Percentiles rank a stretch among this genome's conserved stretches.
phyloP scores from a whole-genome alignment of 371 early-diverging fungal genomes.

The Mucor lusitanicus region DNA sequence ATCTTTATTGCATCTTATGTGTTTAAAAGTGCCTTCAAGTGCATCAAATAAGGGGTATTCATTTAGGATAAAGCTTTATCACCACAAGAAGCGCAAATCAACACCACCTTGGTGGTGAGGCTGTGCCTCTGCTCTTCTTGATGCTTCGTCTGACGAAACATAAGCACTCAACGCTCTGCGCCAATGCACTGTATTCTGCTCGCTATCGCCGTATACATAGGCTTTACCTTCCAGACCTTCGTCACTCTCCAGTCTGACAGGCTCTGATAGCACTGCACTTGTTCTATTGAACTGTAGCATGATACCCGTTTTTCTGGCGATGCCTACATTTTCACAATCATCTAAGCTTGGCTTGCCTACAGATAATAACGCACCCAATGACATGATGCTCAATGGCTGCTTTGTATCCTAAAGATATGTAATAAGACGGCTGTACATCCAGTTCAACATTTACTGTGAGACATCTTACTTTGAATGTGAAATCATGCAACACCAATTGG shows the following conservation, averaged over 20 bases:
- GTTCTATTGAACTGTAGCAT: slow-evolving; percentile 19
- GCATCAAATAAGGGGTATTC: not conserved
- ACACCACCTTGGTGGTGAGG: slow-evolving; percentile 1
- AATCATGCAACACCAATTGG: slow-evolving; percentile 22
- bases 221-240: slow-evolving; percentile 23
- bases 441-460: too few species aligned
- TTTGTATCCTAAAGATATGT: slow-evolving; percentile 8
- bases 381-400: slow-evolving; percentile 15
- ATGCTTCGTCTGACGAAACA: not conserved
- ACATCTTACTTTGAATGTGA: slow-evolving; percentile 17
- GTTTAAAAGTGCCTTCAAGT: not conserved
- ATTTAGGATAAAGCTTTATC: not conserved
- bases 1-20: too few species aligned
- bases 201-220: slow-evolving; percentile 19
- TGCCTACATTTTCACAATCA: slow-evolving; percentile 27
- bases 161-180: slow-evolving; percentile 18
- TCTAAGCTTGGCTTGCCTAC: slow-evolving; percentile 23
- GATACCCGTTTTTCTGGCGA: slow-evolving; percentile 23
- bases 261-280: slow-evolving; percentile 10
- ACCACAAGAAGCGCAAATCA: slow-evolving; percentile 29
- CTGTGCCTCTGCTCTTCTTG: not conserved
- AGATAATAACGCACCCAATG: slow-evolving; percentile 6
- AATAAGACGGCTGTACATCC: not conserved
- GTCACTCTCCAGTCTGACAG: slow-evolving; percentile 12
- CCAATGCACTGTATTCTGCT: slow-evolving; percentile 21